These are phyloP conservation scores for Saksenaea oblongispora DNA, from an alignment of 371 early-diverging fungal genomes.

Conservation along the genomic window DNA sequence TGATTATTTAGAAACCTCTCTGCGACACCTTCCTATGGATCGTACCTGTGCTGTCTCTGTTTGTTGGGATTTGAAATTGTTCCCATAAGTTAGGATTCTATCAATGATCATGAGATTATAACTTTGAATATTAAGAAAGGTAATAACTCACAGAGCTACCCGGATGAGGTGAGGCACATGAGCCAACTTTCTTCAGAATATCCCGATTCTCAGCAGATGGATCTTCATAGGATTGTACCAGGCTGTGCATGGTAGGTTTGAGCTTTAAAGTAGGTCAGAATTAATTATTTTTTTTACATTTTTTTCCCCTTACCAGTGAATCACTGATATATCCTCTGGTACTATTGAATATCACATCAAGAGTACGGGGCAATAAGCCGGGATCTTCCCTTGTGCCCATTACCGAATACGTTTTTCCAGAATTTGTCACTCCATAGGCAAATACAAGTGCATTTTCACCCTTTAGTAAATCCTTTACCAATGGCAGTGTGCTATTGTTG, in stretches of 20 bases:
- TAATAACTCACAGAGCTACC: constrained; percentile 17
- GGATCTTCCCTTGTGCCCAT: constrained; percentile 57
- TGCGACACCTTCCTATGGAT: background rate
- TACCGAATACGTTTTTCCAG: constrained; percentile 81
- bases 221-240: constrained; percentile 34
- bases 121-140: background rate
- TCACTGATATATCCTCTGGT: constrained; percentile 32
- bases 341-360: constrained; percentile 62
- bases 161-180: constrained; percentile 11
- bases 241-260: constrained; percentile 52
- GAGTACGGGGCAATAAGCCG: constrained; percentile 64
- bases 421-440: constrained; percentile 80
- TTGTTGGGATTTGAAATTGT: constrained; percentile 10
- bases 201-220: constrained; percentile 34
- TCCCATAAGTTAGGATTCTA: constrained; percentile 26
- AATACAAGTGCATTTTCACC: constrained; percentile 71
- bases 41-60: constrained; percentile 20
- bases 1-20: background rate
- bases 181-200: constrained; percentile 18
- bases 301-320: constrained; percentile 22
- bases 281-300: background rate
- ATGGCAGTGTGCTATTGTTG: constrained; percentile 58
- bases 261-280: constrained; percentile 16
- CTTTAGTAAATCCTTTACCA: constrained; percentile 49
- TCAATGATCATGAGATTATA: background rate